phyloP scores from a whole-genome alignment of 495 filamentous ascomycete genomes.

The Penicillium ucsense region DNA sequence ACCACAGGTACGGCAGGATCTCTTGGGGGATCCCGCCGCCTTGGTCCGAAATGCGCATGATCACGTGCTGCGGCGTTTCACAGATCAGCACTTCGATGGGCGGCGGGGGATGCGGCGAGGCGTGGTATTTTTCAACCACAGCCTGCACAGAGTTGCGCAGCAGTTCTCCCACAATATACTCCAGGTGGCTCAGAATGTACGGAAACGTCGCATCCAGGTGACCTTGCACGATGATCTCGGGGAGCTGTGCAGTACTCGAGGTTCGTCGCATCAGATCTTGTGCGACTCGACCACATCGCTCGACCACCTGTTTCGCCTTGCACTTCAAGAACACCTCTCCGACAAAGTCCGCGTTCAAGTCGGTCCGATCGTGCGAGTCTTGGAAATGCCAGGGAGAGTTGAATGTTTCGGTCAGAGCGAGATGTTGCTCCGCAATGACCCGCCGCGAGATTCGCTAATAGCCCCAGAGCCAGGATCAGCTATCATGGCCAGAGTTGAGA shows the following conservation, averaged over 20 bases:
- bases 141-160: slow-evolving; percentile 92
- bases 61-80: slow-evolving; percentile 90
- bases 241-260: slow-evolving; percentile 62
- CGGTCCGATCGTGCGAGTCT: slow-evolving; percentile 53
- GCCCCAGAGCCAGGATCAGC: too few species aligned
- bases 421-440: slow-evolving; percentile 95
- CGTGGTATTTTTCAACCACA: slow-evolving; percentile 59
- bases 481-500: too few species aligned
- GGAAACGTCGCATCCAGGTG: slow-evolving; percentile 87
- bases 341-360: slow-evolving; percentile 72
- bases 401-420: slow-evolving; percentile 95
- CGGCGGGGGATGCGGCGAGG: slow-evolving; percentile 42
- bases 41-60: slow-evolving; percentile 90
- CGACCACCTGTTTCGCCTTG: slow-evolving; percentile 81
- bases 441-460: slow-evolving; percentile 79
- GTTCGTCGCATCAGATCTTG: slow-evolving; percentile 59
- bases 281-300: slow-evolving; percentile 65
- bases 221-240: slow-evolving; percentile 75
- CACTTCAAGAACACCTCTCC: slow-evolving; percentile 94
- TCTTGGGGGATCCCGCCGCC: slow-evolving; percentile 85
- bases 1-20: slow-evolving; percentile 86
- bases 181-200: slow-evolving; percentile 89
- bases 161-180: slow-evolving; percentile 95
- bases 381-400: slow-evolving; percentile 88
- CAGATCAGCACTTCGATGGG: slow-evolving; percentile 92